Percentiles rank a stretch among this genome's conserved stretches.
These are phyloP conservation scores for Hypoxylon intermedium DNA, from an alignment of 495 filamentous ascomycete genomes.

Conservation along the genomic window DNA sequence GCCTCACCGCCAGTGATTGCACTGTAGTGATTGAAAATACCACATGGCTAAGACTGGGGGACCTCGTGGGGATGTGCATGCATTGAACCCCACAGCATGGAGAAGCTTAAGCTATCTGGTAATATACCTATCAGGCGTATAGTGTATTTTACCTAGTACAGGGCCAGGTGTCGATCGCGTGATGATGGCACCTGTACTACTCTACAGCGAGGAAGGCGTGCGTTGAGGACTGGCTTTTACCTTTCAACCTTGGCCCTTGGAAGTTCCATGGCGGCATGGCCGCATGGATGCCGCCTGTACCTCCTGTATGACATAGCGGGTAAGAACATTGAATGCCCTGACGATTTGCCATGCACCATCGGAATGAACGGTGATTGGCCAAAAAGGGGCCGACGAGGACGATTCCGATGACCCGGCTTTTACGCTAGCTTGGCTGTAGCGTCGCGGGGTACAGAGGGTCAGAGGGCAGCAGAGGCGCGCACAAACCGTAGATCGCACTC, in stretches of 20 bases:
- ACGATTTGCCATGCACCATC: slow-evolving; percentile 24
- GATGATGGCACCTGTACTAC: no score
- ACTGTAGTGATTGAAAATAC: neutral
- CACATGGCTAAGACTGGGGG: slow-evolving; percentile 2
- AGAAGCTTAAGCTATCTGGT: slow-evolving; percentile 7
- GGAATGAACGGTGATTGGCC: slow-evolving; percentile 24
- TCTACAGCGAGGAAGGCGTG: neutral
- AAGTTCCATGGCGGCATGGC: neutral
- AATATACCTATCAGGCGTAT: neutral
- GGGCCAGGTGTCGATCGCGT: no score
- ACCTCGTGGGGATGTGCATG: slow-evolving; percentile 25
- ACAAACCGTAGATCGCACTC: slow-evolving; percentile 14
- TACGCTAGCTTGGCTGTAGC: neutral
- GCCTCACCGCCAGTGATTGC: slow-evolving; percentile 6
- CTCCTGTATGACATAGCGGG: no score
- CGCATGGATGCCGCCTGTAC: no score
- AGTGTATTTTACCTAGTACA: no score
- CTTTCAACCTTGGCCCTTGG: neutral
- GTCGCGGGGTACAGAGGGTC: slow-evolving; percentile 29
- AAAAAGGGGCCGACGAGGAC: slow-evolving; percentile 4
- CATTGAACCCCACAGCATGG: slow-evolving; percentile 16
- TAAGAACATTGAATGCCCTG: slow-evolving; percentile 1
- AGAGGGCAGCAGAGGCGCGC: no score
- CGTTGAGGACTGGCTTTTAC: slow-evolving; percentile 4
- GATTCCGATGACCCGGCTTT: slow-evolving; percentile 21